Evolutionary conservation across 2,329 filamentous ascomycete species (phyloP).

Genomic region (Nakataea oryzae): DNA sequence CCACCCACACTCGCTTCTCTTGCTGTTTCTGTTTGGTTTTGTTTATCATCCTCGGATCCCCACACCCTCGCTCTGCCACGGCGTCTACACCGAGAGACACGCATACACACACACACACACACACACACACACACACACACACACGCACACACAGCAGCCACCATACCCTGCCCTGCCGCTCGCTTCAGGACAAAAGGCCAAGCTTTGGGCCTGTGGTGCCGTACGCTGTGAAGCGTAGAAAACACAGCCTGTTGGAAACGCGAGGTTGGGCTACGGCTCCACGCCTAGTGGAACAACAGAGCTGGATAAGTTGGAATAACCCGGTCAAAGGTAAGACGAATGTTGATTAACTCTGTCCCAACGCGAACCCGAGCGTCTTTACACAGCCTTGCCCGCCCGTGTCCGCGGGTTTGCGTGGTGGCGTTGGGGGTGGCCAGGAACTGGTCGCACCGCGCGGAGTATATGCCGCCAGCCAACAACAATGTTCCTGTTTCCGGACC

Average conservation of each 20-base stretch:
- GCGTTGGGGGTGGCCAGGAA: too few species aligned
- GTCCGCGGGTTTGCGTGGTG: neutral
- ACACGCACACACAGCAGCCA: too few species aligned
- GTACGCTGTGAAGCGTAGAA: neutral
- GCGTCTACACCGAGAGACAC: neutral
- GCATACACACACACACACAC: too few species aligned
- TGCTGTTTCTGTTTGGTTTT: neutral
- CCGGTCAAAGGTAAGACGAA: neutral
- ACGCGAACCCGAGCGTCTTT: neutral
- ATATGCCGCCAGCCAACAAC: neutral
- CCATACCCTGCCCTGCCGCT: neutral
- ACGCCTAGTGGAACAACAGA: neutral
- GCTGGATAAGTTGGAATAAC: neutral
- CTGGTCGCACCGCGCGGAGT: neutral
- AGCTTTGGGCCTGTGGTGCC: neutral
- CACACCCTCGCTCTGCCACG: neutral
- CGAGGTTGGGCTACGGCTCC: neutral
- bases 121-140: too few species aligned
- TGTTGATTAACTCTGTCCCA: too few species aligned
- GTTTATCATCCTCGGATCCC: neutral
- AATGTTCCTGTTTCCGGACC: neutral
- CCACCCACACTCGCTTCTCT: neutral
- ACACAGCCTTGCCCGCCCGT: neutral
- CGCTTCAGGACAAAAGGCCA: neutral
- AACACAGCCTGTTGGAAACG: neutral